A percentile compares a stretch with the other conserved stretches of the same genome.
These are phyloP conservation scores for Triticum timopheevii DNA, from an alignment of 176 grass and related monocot genomes.

Conservation along the genomic window DNA sequence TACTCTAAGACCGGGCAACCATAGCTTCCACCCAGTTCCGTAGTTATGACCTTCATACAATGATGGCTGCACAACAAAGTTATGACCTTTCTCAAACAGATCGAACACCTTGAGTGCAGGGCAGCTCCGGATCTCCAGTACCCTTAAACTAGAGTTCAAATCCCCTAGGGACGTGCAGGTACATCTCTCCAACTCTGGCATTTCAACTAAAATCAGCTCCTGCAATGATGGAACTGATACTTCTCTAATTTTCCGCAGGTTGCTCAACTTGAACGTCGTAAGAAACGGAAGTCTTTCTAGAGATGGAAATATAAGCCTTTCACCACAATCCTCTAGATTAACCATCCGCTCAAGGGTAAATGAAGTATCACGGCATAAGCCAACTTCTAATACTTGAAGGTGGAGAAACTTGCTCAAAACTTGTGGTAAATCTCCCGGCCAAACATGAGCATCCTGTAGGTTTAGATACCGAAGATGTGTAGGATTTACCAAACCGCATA, in stretches of 20 bases:
- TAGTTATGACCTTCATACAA: no score
- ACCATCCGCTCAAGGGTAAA: conserved; percentile 18
- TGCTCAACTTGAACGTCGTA: background rate
- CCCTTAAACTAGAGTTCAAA: conserved; percentile 3
- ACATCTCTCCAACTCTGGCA: conserved; percentile 22
- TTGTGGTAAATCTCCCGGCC: no score
- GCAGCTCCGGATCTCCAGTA: no score
- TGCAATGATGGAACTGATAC: conserved; percentile 25
- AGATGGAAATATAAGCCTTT: background rate
- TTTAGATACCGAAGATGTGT: no score
- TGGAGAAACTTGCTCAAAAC: no score
- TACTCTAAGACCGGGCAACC: no score
- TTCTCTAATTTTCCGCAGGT: background rate
- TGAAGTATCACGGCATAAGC: background rate
- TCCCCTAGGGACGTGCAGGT: background rate
- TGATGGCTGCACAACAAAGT: no score
- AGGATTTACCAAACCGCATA: no score
- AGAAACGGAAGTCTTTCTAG: conserved; percentile 1
- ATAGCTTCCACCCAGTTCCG: no score
- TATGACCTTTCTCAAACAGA: no score
- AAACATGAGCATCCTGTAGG: no score
- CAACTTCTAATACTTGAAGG: background rate
- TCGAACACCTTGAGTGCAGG: no score
- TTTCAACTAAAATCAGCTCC: conserved; percentile 1
- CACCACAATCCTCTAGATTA: conserved; percentile 10